Conservation (phyloP, 2,329 filamentous ascomycete genomes). For the Thielaviopsis punctulata region DNA sequence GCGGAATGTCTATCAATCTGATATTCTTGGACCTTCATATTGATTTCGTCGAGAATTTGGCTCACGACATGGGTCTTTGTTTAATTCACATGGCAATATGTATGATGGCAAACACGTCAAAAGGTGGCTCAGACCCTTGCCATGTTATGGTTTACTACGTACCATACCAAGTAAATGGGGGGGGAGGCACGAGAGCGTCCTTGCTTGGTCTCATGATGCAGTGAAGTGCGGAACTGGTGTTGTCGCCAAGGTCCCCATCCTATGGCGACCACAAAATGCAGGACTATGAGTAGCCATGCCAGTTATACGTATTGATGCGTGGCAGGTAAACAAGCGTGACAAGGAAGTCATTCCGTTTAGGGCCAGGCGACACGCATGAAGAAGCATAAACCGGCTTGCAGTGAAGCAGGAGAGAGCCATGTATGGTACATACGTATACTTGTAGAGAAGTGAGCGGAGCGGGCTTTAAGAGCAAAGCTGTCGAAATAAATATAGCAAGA, state of each 20-base stretch:
- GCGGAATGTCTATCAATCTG: not conserved
- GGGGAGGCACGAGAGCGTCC: not conserved
- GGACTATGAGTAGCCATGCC: not conserved
- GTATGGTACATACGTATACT: no score
- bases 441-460: no score
- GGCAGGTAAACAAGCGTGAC: not conserved
- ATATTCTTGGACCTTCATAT: no score
- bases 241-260: not conserved
- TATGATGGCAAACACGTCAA: not conserved
- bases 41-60: no score
- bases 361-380: not conserved
- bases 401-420: not conserved
- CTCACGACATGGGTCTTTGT: no score
- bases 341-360: not conserved
- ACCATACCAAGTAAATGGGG: no score
- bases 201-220: not conserved
- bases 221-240: not conserved
- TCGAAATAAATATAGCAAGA: no score
- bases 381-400: no score
- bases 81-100: no score
- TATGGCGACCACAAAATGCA: not conserved
- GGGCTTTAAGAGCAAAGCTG: no score
- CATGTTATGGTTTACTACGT: no score
- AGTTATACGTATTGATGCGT: not conserved
- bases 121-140: not conserved